Percentiles rank a stretch among this genome's conserved stretches.
Conservation (phyloP, 345 rosid genomes). For the Gossypium herbaceum region DNA sequence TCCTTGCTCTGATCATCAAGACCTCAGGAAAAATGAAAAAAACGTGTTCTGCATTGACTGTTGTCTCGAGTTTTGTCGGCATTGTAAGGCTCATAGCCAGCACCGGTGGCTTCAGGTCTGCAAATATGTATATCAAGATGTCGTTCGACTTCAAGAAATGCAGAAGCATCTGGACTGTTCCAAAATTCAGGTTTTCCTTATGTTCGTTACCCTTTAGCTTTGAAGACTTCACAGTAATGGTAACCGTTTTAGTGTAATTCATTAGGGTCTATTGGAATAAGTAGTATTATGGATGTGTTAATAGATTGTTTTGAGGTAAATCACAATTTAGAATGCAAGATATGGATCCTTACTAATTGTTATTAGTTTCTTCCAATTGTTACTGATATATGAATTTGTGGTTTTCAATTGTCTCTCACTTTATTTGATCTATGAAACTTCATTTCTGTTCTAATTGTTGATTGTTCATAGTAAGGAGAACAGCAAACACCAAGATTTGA, state of each 20-base stretch:
- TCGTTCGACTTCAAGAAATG: constrained; percentile 71
- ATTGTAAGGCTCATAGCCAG: constrained; percentile 48
- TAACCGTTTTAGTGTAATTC: background rate
- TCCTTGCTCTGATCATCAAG: constrained; percentile 47
- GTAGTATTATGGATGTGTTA: background rate
- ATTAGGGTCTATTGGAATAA: background rate
- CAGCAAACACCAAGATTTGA: background rate
- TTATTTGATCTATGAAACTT: background rate
- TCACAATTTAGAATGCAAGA: background rate
- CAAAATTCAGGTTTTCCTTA: constrained; percentile 64
- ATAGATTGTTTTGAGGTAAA: background rate
- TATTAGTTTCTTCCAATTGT: background rate
- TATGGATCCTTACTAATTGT: background rate
- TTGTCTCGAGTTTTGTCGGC: constrained; percentile 51
- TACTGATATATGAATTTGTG: background rate
- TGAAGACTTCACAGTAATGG: background rate
- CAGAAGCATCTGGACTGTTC: constrained; percentile 77
- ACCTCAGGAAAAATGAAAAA: constrained; percentile 63
- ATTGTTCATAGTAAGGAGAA: background rate
- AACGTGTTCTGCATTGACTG: constrained; percentile 84
- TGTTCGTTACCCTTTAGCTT: background rate
- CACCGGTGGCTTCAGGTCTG: constrained; percentile 84
- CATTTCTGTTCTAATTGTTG: background rate
- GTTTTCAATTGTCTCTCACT: background rate
- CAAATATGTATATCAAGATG: constrained; percentile 87